Evolutionary conservation across 192 early-diverging fungal species (phyloP), one percentile per base, ranked within the genome.

Genomic region (Entomortierella parvispora): DNA sequence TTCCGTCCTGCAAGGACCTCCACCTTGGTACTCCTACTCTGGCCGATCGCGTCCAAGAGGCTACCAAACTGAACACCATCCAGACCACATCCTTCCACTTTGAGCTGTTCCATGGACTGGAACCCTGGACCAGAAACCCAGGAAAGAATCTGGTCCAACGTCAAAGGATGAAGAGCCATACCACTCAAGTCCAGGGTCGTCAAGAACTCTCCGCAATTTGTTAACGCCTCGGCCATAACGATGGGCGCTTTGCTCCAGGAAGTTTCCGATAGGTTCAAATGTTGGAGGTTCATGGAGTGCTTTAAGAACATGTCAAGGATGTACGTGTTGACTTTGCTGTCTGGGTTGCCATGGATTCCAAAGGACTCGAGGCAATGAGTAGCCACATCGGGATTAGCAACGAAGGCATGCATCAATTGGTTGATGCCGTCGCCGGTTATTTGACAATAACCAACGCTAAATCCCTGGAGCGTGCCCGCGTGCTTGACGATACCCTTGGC

Each of bases 1-100:
- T 86, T 86, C 10, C 55, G 48, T 9, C 77, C 80, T 11, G 76
- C 58, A 28, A 70, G 57, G 3, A 86, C 42, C 55, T 86, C 82
- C 25, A 86, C 60, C 25, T 57, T 60, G 18, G 28, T 28, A 25
- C 83, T 81, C 4, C 63, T 48, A 26, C 72, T 72, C 31, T 81
- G 71, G 20, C 69, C 66, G 28, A 86, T 68, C 10, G 77, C 71
- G 8, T 64, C 65, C 40, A 86, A 58, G 20, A 86, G 55, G 37
- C 68, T 76, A 10, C 59, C 58, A 61, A 83, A 68, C 28, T 86
- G 71, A 4, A 49, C 43, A 20, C 82, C 84, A 43, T 86, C 62
- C n/a, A 86, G 49, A 25, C 69, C 65, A 58, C 82, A 83, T 6
- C 70, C 80, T 17, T 81, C 77, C 18, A 83, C 34, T 42, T 80